A percentile compares a stretch with the other conserved stretches of the same genome.
phyloP scores from a whole-genome alignment of 2,329 filamentous ascomycete species.

The Trematosphaeria pertusa region DNA sequence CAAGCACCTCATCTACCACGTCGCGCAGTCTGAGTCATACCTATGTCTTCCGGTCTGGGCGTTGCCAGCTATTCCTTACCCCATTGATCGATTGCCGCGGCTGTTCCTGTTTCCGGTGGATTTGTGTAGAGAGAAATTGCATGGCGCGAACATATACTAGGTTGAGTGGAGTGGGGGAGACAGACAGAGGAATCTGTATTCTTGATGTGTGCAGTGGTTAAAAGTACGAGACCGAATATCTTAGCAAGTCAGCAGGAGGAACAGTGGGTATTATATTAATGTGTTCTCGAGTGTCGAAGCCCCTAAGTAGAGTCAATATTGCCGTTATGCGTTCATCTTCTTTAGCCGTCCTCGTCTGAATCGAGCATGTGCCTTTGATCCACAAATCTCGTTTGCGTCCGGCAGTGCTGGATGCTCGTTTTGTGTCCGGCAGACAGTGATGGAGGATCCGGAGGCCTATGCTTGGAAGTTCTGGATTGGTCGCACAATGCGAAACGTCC shows the following conservation, averaged over 20 bases:
- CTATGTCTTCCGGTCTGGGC: neutral
- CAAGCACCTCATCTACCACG: too few relatives aligned
- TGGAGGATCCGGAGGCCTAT: neutral
- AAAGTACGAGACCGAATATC: constrained; percentile 31
- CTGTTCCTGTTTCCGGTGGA: constrained; percentile 22
- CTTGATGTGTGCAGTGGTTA: constrained; percentile 33
- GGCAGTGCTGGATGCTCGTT: neutral
- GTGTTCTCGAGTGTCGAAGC: constrained; percentile 28
- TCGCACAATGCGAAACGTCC: constrained; percentile 5
- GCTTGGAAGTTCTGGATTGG: constrained; percentile 11
- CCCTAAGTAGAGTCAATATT: constrained; percentile 27
- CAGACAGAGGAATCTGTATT: constrained; percentile 35
- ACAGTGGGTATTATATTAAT: constrained; percentile 39
- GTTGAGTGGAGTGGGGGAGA: constrained; percentile 21
- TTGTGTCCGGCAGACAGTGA: constrained; percentile 1
- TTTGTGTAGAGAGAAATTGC: constrained; percentile 43
- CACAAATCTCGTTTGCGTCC: constrained; percentile 23
- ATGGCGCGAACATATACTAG: constrained; percentile 39
- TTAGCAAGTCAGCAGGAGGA: constrained; percentile 29
- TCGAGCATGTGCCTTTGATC: constrained; percentile 16
- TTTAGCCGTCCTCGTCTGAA: constrained; percentile 18
- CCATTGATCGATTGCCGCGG: constrained; percentile 24
- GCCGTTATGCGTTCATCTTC: constrained; percentile 26
- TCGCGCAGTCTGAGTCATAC: too few relatives aligned
- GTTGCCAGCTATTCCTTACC: constrained; percentile 18